Evolutionary conservation across 2,329 filamentous ascomycete genomes (phyloP).

Genomic region (Corniculantispora saksenae): DNA sequence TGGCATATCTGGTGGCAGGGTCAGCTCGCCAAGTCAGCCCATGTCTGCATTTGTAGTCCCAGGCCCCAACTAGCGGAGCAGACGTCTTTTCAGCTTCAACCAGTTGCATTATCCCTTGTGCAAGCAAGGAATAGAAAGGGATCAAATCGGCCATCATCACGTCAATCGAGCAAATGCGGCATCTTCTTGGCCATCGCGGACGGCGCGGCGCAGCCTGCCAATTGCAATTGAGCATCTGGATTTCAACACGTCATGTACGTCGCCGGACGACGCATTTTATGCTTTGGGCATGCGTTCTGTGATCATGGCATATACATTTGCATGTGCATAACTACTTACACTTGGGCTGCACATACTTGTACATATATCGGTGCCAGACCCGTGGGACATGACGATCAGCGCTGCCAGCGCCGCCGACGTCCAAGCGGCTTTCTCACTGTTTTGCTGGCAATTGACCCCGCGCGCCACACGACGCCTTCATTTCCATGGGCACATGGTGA

Average conservation of each 20-base stretch:
- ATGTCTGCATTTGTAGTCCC: background rate
- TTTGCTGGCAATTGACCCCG: conserved; percentile 18
- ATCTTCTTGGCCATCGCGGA: background rate
- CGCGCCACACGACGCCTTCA: conserved; percentile 19
- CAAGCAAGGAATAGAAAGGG: background rate
- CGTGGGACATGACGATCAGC: conserved; percentile 19
- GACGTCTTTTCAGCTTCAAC: background rate
- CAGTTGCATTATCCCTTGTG: background rate
- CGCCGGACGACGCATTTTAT: background rate
- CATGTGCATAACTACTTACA: conserved; percentile 12
- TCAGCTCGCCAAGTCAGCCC: background rate
- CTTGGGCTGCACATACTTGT: conserved; percentile 8
- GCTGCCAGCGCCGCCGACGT: conserved; percentile 17
- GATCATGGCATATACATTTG: conserved; percentile 8
- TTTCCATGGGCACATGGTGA: conserved; percentile 13
- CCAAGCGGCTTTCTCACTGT: conserved; percentile 13
- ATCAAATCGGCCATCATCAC: background rate
- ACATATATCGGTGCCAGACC: conserved; percentile 16
- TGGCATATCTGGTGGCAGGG: background rate
- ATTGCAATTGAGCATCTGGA: conserved; percentile 1
- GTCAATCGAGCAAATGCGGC: background rate
- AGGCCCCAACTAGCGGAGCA: background rate
- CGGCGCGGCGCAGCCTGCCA: background rate
- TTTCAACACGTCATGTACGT: background rate
- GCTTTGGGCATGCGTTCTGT: background rate